Conservation (phyloP, 2,329 filamentous ascomycete species). For the Cercospora sp. region DNA sequence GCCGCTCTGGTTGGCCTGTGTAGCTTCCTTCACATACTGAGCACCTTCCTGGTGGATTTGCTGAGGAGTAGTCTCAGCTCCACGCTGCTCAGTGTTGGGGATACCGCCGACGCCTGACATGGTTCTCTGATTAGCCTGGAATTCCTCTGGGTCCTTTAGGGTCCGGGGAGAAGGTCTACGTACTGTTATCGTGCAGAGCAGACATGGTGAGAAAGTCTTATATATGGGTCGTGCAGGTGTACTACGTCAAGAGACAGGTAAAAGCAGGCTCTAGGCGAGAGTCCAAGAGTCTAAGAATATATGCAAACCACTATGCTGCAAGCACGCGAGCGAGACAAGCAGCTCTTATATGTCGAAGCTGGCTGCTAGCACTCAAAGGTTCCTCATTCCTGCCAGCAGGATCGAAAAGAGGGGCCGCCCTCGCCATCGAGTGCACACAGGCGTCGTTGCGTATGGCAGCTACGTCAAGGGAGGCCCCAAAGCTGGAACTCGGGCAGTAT, state of each 20-base stretch:
- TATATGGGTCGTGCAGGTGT: constrained; percentile 4
- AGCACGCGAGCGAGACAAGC: constrained; percentile 12
- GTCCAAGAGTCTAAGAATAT: neutral
- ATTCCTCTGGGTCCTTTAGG: neutral
- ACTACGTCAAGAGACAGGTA: constrained; percentile 7
- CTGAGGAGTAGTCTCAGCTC: constrained; percentile 4
- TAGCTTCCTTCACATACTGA: constrained; percentile 28
- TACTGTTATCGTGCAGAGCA: constrained; percentile 11
- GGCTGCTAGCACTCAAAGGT: constrained; percentile 9
- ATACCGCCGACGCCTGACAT: constrained; percentile 10
- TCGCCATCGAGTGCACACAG: neutral
- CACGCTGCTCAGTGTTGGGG: constrained; percentile 4
- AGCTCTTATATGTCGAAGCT: constrained; percentile 12
- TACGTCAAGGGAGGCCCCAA: constrained; percentile 12
- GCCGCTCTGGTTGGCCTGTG: constrained; percentile 13
- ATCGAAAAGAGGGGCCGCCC: constrained; percentile 7
- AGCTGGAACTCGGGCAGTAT: neutral
- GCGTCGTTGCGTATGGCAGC: neutral
- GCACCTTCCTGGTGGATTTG: constrained; percentile 28
- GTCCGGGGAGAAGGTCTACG: neutral
- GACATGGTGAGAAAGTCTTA: constrained; percentile 7
- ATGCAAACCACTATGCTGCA: neutral
- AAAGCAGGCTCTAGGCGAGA: constrained; percentile 7
- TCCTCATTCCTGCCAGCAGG: constrained; percentile 3
- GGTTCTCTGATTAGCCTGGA: constrained; percentile 7